Percentiles rank a stretch among this genome's conserved stretches.
These are phyloP conservation scores for Colletotrichum scovillei DNA, from an alignment of 2,329 filamentous ascomycete genomes.

Conservation along the genomic window DNA sequence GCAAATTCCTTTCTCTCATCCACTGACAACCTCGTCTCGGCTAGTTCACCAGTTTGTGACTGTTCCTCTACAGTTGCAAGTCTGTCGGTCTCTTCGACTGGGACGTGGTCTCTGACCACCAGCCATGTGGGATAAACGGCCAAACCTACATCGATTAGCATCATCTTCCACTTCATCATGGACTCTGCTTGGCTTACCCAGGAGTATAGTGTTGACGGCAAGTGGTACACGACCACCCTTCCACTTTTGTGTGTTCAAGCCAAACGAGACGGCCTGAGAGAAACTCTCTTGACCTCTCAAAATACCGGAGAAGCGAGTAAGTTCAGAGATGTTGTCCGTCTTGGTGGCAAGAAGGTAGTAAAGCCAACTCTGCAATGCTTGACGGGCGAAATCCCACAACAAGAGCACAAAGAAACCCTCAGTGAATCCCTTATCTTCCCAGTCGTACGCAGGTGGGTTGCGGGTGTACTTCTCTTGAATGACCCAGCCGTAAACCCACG, in stretches of 20 bases:
- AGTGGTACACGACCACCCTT: slow-evolving; percentile 50
- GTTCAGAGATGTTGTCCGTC: slow-evolving; percentile 66
- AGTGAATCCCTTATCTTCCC: slow-evolving; percentile 54
- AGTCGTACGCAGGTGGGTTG: slow-evolving; percentile 52
- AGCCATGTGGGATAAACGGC: slow-evolving; percentile 44
- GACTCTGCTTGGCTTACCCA: slow-evolving; percentile 42
- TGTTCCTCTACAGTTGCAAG: slow-evolving; percentile 8
- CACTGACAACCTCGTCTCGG: slow-evolving; percentile 7
- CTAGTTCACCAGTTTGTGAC: not conserved
- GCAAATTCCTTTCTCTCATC: slow-evolving; percentile 25
- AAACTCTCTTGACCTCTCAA: slow-evolving; percentile 55
- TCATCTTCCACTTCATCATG: not conserved
- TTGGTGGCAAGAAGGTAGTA: slow-evolving; percentile 66
- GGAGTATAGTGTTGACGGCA: slow-evolving; percentile 51
- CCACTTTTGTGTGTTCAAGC: slow-evolving; percentile 52
- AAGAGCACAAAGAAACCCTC: slow-evolving; percentile 61
- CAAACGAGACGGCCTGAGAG: slow-evolving; percentile 51
- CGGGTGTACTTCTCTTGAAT: slow-evolving; percentile 62
- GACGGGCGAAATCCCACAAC: slow-evolving; percentile 61
- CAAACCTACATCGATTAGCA: slow-evolving; percentile 38
- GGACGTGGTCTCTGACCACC: slow-evolving; percentile 44
- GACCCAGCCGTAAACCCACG: slow-evolving; percentile 65
- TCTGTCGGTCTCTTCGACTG: slow-evolving; percentile 38
- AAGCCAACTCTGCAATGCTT: slow-evolving; percentile 66
- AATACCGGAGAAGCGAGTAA: slow-evolving; percentile 53